Evolutionary conservation across 345 rosid genomes (phyloP).

Genomic region (Punica granatum): DNA sequence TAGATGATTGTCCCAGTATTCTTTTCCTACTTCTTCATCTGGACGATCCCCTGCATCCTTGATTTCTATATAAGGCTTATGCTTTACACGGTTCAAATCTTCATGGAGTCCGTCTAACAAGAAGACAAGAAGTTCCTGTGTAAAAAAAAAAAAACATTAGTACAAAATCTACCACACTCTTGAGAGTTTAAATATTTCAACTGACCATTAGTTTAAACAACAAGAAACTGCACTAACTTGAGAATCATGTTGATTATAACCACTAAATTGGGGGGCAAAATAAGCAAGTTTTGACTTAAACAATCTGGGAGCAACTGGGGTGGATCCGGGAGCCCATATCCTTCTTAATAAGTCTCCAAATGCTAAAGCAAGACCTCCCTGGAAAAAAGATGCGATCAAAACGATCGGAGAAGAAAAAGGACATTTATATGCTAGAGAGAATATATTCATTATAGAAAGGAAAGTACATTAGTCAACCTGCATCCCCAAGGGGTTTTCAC

Average conservation of each 20-base stretch:
- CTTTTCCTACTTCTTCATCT: slow-evolving; percentile 62
- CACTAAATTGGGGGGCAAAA: slow-evolving; percentile 67
- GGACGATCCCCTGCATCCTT: slow-evolving; percentile 43
- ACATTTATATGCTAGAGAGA: not conserved
- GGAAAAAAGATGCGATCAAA: slow-evolving; percentile 6
- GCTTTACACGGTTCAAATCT: slow-evolving; percentile 66
- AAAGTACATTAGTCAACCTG: slow-evolving; percentile 24
- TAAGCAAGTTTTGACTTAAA: slow-evolving; percentile 57
- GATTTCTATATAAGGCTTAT: slow-evolving; percentile 54
- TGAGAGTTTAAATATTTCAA: not conserved
- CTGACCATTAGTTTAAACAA: not conserved
- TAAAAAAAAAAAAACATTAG: slow-evolving; percentile 3
- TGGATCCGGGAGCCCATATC: slow-evolving; percentile 59
- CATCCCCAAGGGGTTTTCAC: slow-evolving; percentile 57
- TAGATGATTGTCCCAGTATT: slow-evolving; percentile 52
- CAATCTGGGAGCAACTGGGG: slow-evolving; percentile 44
- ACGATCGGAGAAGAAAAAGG: not conserved
- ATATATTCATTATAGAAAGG: not conserved
- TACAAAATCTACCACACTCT: not conserved
- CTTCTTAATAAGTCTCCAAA: slow-evolving; percentile 60
- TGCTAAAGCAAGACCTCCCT: slow-evolving; percentile 68
- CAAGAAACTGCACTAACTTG: slow-evolving; percentile 35
- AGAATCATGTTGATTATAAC: slow-evolving; percentile 70
- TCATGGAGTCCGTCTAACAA: slow-evolving; percentile 79
- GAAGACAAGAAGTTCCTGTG: slow-evolving; percentile 64